Conservation (phyloP, 2,329 filamentous ascomycete genomes). For the Thermoascus crustaceus region DNA sequence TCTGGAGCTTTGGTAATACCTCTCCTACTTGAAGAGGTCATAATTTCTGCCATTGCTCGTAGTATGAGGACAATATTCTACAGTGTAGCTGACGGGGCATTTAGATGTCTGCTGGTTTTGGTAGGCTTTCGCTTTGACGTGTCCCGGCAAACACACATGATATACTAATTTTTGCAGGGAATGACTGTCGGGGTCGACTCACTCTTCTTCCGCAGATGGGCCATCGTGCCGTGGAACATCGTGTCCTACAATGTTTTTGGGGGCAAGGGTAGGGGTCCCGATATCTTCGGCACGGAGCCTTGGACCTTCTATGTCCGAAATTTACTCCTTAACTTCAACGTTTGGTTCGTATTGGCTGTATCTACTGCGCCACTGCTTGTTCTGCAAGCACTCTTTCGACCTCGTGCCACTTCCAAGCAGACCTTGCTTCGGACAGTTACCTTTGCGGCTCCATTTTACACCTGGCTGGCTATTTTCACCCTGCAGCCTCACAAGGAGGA, state of each 20-base stretch:
- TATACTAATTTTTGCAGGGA: conserved; percentile 41
- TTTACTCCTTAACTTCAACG: conserved; percentile 84
- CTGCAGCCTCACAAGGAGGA: conserved; percentile 95
- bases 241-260: conserved; percentile 93
- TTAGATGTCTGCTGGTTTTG: conserved; percentile 59
- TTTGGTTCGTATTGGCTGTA: conserved; percentile 81
- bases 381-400: conserved; percentile 59
- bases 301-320: conserved; percentile 97
- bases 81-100: conserved; percentile 58
- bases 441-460: conserved; percentile 78
- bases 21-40: conserved; percentile 68
- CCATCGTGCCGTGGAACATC: conserved; percentile 81
- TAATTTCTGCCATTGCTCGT: conserved; percentile 47
- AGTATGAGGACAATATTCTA: conserved; percentile 52
- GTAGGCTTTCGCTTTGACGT: conserved; percentile 41
- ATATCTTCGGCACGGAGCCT: conserved; percentile 91
- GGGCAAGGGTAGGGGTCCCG: conserved; percentile 65
- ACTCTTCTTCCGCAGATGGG: conserved; percentile 74
- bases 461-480: conserved; percentile 90
- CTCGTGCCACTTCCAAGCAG: conserved; percentile 55
- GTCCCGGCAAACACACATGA: neutral
- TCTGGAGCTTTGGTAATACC: conserved; percentile 72
- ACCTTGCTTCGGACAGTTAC: conserved; percentile 67
- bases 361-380: conserved; percentile 65
- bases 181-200: conserved; percentile 65